phyloP scores from a whole-genome alignment of 768 basidiomycete genomes.

The Rubroboletus satanas region DNA sequence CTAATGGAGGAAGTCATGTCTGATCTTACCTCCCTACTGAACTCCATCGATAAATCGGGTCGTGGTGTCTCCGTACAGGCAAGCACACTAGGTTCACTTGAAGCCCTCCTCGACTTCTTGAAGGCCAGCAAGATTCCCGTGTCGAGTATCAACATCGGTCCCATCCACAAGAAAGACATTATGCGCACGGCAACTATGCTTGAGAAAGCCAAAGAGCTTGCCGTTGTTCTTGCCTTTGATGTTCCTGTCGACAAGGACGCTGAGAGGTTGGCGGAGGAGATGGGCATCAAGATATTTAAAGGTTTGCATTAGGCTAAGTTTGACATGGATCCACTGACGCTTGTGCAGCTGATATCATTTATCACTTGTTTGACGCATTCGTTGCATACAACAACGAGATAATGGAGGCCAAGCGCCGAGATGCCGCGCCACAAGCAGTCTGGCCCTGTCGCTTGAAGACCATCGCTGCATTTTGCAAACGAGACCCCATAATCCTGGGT shows the following conservation, averaged over 20 bases:
- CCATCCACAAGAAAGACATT: slow-evolving; percentile 92
- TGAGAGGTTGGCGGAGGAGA: slow-evolving; percentile 86
- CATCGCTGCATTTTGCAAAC: slow-evolving; percentile 92
- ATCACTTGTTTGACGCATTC: slow-evolving; percentile 96
- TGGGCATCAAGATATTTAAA: slow-evolving; percentile 92
- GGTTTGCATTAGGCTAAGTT: slow-evolving; percentile 45
- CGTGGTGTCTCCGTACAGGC: slow-evolving; percentile 97
- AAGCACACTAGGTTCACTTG: slow-evolving; percentile 93
- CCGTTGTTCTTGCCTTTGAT: slow-evolving; percentile 95
- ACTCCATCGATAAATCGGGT: slow-evolving; percentile 93
- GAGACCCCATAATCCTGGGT: slow-evolving; percentile 96
- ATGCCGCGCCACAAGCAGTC: slow-evolving; percentile 91
- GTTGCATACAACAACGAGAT: slow-evolving; percentile 92
- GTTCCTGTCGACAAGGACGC: slow-evolving; percentile 93
- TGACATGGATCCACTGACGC: background rate
- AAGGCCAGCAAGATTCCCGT: slow-evolving; percentile 95
- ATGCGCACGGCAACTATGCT: slow-evolving; percentile 92
- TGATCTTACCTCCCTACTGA: slow-evolving; percentile 82
- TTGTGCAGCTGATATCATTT: slow-evolving; percentile 89
- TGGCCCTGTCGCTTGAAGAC: slow-evolving; percentile 95
- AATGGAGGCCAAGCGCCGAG: slow-evolving; percentile 83
- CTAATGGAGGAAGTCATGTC: slow-evolving; percentile 95
- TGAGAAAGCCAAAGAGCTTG: slow-evolving; percentile 92
- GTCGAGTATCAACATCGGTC: slow-evolving; percentile 95
- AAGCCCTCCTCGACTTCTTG: slow-evolving; percentile 94